Evolutionary conservation across 1,284 basidiomycete genomes (phyloP).

Genomic region (Trametes pubescens): DNA sequence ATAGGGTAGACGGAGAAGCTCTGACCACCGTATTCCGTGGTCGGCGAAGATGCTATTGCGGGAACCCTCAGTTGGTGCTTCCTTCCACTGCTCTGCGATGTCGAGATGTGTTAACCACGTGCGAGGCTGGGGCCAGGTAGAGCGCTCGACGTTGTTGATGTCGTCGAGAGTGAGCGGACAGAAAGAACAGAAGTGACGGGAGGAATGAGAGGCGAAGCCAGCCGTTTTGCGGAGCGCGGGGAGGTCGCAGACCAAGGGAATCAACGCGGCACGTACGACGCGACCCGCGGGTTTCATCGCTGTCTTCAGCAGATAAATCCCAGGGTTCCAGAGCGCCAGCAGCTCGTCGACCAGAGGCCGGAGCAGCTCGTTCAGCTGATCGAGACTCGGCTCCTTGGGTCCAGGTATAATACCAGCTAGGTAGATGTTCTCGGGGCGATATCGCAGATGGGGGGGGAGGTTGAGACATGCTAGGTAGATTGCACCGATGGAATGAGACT

Average conservation of each 20-base stretch:
- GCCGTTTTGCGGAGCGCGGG: background rate
- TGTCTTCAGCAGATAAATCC: background rate
- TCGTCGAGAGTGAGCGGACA: background rate
- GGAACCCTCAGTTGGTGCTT: background rate
- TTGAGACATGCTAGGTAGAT: background rate
- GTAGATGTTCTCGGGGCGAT: background rate
- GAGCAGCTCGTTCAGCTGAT: conserved; percentile 7
- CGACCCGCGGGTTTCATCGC: background rate
- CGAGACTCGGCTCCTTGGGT: background rate
- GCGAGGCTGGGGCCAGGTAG: background rate
- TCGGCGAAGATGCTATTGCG: conserved; percentile 34
- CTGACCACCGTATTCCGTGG: conserved; percentile 45
- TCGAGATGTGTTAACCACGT: background rate
- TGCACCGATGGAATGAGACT: conserved; percentile 25
- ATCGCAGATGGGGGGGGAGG: background rate
- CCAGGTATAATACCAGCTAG: background rate
- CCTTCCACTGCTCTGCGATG: background rate
- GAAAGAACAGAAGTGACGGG: background rate
- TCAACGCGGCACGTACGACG: background rate
- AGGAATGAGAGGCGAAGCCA: background rate
- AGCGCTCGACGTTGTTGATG: background rate
- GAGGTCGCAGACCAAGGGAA: background rate
- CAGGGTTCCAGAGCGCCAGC: conserved; percentile 24
- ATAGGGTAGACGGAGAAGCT: conserved; percentile 31
- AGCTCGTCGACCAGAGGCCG: conserved; percentile 31